Conservation (phyloP, 78 protist species). For the Chrysochromulina parva region DNA sequence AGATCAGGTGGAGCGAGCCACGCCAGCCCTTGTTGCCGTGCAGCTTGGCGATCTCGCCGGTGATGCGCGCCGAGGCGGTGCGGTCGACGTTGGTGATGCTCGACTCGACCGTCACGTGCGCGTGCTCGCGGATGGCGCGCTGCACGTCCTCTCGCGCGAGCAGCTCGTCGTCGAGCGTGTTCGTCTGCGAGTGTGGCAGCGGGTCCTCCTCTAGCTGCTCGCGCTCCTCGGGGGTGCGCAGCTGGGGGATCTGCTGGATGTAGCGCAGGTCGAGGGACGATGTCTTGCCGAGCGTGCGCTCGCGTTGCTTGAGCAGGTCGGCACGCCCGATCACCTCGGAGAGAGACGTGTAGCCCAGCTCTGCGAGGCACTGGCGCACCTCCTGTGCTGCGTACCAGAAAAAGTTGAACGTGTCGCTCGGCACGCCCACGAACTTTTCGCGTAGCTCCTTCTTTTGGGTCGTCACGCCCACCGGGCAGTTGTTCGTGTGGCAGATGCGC, state of each 20-base stretch:
- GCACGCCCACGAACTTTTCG: slow-evolving; percentile 76
- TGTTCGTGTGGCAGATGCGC: slow-evolving; percentile 90
- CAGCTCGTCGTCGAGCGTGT: slow-evolving; percentile 45
- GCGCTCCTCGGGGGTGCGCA: neutral
- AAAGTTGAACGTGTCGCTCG: slow-evolving; percentile 78
- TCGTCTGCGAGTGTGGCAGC: neutral
- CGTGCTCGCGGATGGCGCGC: neutral
- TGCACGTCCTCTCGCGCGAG: neutral
- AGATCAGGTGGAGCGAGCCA: slow-evolving; percentile 11
- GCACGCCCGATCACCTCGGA: slow-evolving; percentile 72
- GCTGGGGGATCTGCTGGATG: neutral
- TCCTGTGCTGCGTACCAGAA: slow-evolving; percentile 85
- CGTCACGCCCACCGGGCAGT: slow-evolving; percentile 92
- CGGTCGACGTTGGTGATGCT: slow-evolving; percentile 75
- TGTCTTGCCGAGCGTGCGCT: slow-evolving; percentile 36
- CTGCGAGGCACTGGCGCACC: slow-evolving; percentile 70
- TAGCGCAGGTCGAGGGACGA: slow-evolving; percentile 34
- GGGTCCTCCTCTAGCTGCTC: neutral
- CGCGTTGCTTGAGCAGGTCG: slow-evolving; percentile 65
- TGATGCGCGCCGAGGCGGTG: slow-evolving; percentile 62
- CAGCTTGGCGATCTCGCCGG: slow-evolving; percentile 56
- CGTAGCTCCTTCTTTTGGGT: slow-evolving; percentile 86
- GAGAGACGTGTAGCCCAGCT: slow-evolving; percentile 60
- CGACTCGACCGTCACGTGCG: neutral
- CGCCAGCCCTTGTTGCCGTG: slow-evolving; percentile 16